Evolutionary conservation across 768 basidiomycete species (phyloP).

Genomic region (Galerina marginata): DNA sequence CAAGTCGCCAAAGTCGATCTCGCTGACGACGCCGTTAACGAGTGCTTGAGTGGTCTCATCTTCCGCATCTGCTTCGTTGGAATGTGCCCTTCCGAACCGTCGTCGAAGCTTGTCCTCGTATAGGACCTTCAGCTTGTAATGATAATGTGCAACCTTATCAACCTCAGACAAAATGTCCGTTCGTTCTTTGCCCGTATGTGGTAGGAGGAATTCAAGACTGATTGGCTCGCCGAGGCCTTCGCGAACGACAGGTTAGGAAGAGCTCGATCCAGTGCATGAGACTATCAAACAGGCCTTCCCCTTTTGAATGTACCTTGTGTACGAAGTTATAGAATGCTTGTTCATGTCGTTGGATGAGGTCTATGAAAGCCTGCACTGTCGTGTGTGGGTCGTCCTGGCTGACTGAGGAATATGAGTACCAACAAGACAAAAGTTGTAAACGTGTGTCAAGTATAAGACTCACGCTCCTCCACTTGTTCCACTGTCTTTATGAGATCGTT

Average conservation of each 20-base stretch:
- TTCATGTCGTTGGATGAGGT: constrained; percentile 92
- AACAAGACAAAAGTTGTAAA: constrained; percentile 6
- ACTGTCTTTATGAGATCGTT: constrained; percentile 96
- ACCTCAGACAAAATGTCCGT: constrained; percentile 80
- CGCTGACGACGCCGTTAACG: constrained; percentile 80
- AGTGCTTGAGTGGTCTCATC: constrained; percentile 85
- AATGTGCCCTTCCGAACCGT: constrained; percentile 70
- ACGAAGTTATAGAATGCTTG: constrained; percentile 96
- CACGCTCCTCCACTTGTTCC: constrained; percentile 88
- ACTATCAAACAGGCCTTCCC: constrained; percentile 89
- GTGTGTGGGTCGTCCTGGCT: constrained; percentile 81
- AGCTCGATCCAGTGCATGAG: constrained; percentile 98
- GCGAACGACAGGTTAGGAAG: constrained; percentile 87
- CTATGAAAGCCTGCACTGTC: constrained; percentile 93
- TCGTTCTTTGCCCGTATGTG: constrained; percentile 82
- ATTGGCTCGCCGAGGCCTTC: constrained; percentile 81
- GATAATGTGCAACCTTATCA: constrained; percentile 88
- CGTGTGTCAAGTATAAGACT: constrained; percentile 34
- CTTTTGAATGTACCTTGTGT: constrained; percentile 98
- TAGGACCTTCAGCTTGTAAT: constrained; percentile 91
- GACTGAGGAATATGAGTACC: constrained; percentile 48
- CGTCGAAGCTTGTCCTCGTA: constrained; percentile 92
- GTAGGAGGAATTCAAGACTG: constrained; percentile 89
- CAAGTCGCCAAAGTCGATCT: constrained; percentile 83
- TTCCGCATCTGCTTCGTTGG: constrained; percentile 66